These are phyloP conservation scores for Tricholoma hemisulphureum DNA, from an alignment of 768 basidiomycete genomes.

Conservation along the genomic window DNA sequence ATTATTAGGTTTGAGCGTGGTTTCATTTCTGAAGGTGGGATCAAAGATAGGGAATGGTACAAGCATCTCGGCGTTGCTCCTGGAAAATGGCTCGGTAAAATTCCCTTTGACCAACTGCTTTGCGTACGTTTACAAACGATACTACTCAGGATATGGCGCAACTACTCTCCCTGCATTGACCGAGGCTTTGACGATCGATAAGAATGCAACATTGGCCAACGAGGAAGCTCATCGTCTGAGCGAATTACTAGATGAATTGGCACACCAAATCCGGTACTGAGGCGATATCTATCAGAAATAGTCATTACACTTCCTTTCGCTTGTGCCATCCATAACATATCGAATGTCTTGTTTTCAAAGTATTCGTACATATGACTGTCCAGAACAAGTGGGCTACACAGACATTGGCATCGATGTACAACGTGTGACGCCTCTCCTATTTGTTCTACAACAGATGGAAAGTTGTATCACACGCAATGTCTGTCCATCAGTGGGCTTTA, in stretches of 20 bases:
- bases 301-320: neutral
- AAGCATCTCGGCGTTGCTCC: slow-evolving; percentile 83
- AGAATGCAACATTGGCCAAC: slow-evolving; percentile 57
- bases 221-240: slow-evolving; percentile 60
- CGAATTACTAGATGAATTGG: slow-evolving; percentile 52
- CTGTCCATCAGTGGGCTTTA: neutral
- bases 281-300: neutral
- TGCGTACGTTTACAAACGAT: neutral
- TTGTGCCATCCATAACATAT: neutral
- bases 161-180: slow-evolving; percentile 81
- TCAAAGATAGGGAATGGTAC: slow-evolving; percentile 84
- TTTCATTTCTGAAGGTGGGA: slow-evolving; percentile 75
- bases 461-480: neutral
- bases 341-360: neutral
- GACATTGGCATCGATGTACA: neutral
- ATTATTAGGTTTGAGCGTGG: slow-evolving; percentile 73
- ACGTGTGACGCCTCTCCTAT: neutral
- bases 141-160: slow-evolving; percentile 67
- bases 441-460: neutral
- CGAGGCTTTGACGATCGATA: slow-evolving; percentile 72
- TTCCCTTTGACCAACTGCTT: neutral
- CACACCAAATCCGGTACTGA: slow-evolving; percentile 37
- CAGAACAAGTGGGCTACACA: neutral
- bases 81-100: slow-evolving; percentile 77
- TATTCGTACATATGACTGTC: neutral